Base-by-base conservation (phyloP, 169 alveolate species). In the Plasmodium gaboni region DNA sequence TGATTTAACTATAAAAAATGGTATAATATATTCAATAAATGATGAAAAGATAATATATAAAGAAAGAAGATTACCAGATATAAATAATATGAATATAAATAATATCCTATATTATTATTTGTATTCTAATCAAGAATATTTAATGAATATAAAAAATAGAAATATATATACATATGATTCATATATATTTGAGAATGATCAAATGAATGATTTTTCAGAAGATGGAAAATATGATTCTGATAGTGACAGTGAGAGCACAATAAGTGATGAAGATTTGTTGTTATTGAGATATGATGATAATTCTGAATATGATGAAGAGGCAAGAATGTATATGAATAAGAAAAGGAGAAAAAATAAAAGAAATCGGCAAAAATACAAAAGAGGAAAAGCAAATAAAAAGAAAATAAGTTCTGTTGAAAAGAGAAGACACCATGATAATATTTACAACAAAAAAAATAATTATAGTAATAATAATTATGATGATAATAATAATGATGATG, bases 191-290 rank as follows among this genome's bases (percentile, higher is more conserved):
- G 78, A 71, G 1, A n/a, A 22, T 10, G 73, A 68, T n/a, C 44
- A 61, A 22, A 13, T 59, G 15, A 69, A 24, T 17, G 69, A 68
- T 6, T 48, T 19, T n/a, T 26, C 73, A 22, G 42, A 65, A 26
- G 48, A 60, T 50, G n/a, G 1, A n/a, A 15, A 42, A 1, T 68
- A 44, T n/a, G 55, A 46, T 0, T 28, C 53, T 8, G 22, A 32
- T 22, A 42, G 65, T 17, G 42, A 28, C 3, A 44, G 74, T 12
- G 22, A 64, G 9, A 67, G 73, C 67, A 86, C 65, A 22, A 86
- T 86, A 17, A 86, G 85, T 22, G 92, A 86, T 74, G 92, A 86
- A 32, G 87, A 86, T 24, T 38, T 86, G 8, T 67, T 86, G 1
- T 9, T 86, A 10, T 57, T 86, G 2, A 71, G 42, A 65, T 51